These are phyloP conservation scores for Pleurotus citrinopileatus DNA, from an alignment of 768 basidiomycete genomes.

Conservation along the genomic window DNA sequence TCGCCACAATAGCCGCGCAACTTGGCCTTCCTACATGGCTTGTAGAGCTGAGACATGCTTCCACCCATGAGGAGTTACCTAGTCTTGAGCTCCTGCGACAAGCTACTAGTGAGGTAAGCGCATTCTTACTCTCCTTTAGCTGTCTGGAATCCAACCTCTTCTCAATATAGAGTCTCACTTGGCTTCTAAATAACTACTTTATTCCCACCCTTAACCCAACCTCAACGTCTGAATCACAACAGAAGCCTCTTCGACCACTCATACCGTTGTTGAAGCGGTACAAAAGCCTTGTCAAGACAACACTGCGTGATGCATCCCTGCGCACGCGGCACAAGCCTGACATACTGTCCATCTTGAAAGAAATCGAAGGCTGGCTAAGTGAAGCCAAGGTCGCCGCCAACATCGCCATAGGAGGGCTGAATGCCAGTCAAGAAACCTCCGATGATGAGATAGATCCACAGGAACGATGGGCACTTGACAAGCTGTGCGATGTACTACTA, in stretches of 20 bases:
- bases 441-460: constrained; percentile 42
- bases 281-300: constrained; percentile 62
- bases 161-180: constrained; percentile 62
- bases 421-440: constrained; percentile 21
- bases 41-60: constrained; percentile 91
- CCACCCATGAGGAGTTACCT: constrained; percentile 94
- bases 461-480: constrained; percentile 68
- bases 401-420: constrained; percentile 43
- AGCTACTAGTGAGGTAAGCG: constrained; percentile 64
- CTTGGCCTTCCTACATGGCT: constrained; percentile 86
- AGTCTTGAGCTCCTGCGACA: constrained; percentile 76
- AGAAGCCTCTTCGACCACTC: constrained; percentile 49
- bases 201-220: constrained; percentile 68
- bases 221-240: constrained; percentile 26
- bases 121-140: constrained; percentile 1
- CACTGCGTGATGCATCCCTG: constrained; percentile 64
- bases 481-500: constrained; percentile 62
- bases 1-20: constrained; percentile 83
- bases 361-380: constrained; percentile 76
- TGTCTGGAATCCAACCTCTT: constrained; percentile 8
- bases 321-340: constrained; percentile 46
- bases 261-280: constrained; percentile 70
- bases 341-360: constrained; percentile 48
- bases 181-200: constrained; percentile 86
- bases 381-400: constrained; percentile 68